phyloP scores from a whole-genome alignment of 2,329 filamentous ascomycete genomes.

The Mollisiaceae sp. region DNA sequence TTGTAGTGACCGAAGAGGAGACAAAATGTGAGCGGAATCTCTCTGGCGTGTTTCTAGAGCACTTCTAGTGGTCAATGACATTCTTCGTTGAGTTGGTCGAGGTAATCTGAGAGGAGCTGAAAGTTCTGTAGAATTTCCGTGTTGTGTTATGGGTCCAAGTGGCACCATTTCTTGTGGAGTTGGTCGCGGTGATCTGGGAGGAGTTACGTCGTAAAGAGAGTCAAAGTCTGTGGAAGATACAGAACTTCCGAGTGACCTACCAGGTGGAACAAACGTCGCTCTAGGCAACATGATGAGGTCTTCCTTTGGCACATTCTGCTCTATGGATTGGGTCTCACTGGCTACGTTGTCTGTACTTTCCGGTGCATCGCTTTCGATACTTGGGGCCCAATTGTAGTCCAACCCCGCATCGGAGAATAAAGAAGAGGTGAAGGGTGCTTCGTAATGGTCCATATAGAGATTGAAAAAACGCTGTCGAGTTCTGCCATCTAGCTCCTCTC shows the following conservation, averaged over 20 bases:
- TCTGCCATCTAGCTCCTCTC: background rate
- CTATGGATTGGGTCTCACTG: background rate
- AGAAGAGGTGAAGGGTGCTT: constrained; percentile 50
- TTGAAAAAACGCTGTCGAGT: background rate
- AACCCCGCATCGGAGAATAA: constrained; percentile 52
- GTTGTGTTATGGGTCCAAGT: background rate
- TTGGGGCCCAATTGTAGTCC: constrained; percentile 46
- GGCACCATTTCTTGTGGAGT: background rate
- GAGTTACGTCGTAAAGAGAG: background rate
- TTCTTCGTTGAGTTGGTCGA: background rate
- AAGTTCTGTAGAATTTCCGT: background rate
- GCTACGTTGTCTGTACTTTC: background rate
- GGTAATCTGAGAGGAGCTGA: background rate
- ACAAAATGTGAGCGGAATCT: background rate
- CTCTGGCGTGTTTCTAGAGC: background rate
- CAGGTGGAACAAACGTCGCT: too few species aligned
- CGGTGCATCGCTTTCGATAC: too few species aligned
- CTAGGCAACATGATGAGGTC: too few species aligned
- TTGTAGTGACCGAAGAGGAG: too few species aligned
- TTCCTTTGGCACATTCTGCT: too few species aligned
- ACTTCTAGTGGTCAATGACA: background rate
- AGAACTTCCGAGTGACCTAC: background rate
- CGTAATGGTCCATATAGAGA: constrained; percentile 23
- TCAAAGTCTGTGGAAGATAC: background rate
- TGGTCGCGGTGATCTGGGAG: background rate